Evolutionary conservation across 176 grass and related monocot species (phyloP).

Genomic region (Phoenix roebelenii): DNA sequence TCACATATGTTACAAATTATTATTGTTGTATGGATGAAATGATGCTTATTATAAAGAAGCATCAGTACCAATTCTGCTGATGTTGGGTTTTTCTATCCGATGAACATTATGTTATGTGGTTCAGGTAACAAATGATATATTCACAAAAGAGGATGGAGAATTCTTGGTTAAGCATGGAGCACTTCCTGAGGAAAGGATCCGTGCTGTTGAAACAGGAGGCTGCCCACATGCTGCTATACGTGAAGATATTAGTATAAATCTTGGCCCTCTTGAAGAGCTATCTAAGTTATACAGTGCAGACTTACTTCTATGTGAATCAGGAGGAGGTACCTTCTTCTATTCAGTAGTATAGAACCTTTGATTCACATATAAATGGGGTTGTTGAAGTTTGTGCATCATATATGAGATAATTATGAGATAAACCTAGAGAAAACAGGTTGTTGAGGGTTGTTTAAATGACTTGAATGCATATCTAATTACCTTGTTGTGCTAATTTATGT

Average conservation of each 20-base stretch:
- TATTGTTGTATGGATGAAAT: too few species aligned
- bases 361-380: too few species aligned
- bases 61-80: not conserved
- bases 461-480: too few species aligned
- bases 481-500: too few species aligned
- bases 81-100: not conserved
- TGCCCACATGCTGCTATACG: conserved; percentile 92
- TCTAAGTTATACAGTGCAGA: conserved; percentile 80
- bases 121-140: conserved; percentile 99
- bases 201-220: conserved; percentile 83
- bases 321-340: conserved; percentile 52
- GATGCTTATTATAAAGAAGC: too few species aligned
- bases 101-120: not conserved
- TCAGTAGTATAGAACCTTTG: too few species aligned
- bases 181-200: conserved; percentile 75
- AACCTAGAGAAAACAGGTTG: too few species aligned
- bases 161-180: conserved; percentile 92
- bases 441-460: too few species aligned
- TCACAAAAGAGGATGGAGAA: conserved; percentile 96
- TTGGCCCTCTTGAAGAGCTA: conserved; percentile 83
- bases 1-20: too few species aligned
- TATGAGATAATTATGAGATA: too few species aligned
- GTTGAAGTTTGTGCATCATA: too few species aligned
- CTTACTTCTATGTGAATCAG: conserved; percentile 97
- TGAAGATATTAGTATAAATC: conserved; percentile 97